Conservation (phyloP, 2,329 filamentous ascomycete species). For the Diaporthe helianthi region DNA sequence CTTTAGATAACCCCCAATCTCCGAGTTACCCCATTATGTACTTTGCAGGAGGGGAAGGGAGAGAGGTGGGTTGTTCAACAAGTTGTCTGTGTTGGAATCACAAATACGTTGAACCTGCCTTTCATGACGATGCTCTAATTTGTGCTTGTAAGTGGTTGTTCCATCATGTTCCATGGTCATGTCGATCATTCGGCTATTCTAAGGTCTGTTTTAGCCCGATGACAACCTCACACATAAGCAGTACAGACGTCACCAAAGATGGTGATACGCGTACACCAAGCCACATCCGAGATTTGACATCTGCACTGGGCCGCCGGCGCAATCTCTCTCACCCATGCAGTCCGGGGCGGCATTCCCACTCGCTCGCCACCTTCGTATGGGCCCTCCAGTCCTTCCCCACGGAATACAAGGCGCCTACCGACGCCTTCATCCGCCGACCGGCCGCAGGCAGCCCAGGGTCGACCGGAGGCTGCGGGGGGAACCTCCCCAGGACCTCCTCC, state of each 20-base stretch:
- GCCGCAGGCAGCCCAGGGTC: conserved; percentile 24
- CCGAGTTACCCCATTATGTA: background rate
- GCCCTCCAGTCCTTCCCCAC: conserved; percentile 49
- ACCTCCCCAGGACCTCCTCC: conserved; percentile 49
- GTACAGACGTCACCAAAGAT: conserved; percentile 1
- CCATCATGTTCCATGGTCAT: background rate
- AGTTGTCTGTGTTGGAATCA: background rate
- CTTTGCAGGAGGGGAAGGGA: background rate
- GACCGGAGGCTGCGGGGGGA: conserved; percentile 45
- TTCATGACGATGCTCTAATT: background rate
- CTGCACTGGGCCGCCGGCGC: background rate
- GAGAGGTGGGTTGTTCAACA: no score
- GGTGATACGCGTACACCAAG: conserved; percentile 19
- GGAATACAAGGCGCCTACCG: conserved; percentile 47
- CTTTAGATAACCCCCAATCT: conserved; percentile 4
- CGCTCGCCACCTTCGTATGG: conserved; percentile 45
- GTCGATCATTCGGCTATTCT: background rate
- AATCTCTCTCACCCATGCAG: conserved; percentile 16
- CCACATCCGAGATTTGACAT: conserved; percentile 2
- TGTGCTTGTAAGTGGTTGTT: background rate
- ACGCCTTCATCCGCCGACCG: conserved; percentile 35
- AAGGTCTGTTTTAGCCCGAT: background rate
- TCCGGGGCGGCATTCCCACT: conserved; percentile 50
- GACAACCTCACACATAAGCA: background rate
- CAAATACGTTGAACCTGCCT: background rate